Evolutionary conservation across 768 basidiomycete species (phyloP).

Genomic region (Hygrocybe punicea): DNA sequence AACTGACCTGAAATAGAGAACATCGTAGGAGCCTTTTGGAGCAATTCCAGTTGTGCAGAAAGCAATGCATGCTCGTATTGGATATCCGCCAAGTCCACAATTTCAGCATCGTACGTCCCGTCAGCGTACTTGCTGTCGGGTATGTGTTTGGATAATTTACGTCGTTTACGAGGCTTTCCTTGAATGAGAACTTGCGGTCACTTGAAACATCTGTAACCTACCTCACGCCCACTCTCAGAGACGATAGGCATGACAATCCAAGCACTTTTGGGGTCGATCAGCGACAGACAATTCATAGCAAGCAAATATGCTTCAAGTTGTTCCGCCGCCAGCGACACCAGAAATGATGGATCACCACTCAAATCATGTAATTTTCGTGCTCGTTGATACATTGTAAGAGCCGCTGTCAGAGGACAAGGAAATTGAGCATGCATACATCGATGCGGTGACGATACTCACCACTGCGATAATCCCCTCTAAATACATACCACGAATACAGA

Average conservation of each 20-base stretch:
- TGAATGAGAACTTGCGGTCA: constrained; percentile 11
- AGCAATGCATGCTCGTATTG: constrained; percentile 74
- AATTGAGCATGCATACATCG: neutral
- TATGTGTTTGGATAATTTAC: constrained; percentile 67
- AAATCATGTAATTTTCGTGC: constrained; percentile 72
- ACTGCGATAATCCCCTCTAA: constrained; percentile 83
- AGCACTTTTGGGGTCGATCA: constrained; percentile 75
- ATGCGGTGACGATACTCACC: constrained; percentile 50
- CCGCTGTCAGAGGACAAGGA: constrained; percentile 53
- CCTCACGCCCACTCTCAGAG: constrained; percentile 44
- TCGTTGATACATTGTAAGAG: constrained; percentile 89
- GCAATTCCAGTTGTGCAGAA: constrained; percentile 72
- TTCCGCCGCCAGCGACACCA: constrained; percentile 53
- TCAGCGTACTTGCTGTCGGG: constrained; percentile 68
- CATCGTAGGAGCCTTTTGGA: constrained; percentile 60
- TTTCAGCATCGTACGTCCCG: constrained; percentile 67
- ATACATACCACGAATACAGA: constrained; percentile 90
- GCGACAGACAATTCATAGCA: constrained; percentile 82
- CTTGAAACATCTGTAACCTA: constrained; percentile 28
- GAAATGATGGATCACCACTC: constrained; percentile 38
- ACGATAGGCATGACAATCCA: constrained; percentile 74
- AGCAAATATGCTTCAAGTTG: constrained; percentile 79
- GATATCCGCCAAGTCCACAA: constrained; percentile 77
- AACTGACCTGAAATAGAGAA: constrained; percentile 62
- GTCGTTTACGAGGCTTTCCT: constrained; percentile 62